A percentile compares a stretch with the other conserved stretches of the same genome.
phyloP scores from a whole-genome alignment of 2,329 filamentous ascomycete species.

The Diaporthe citrichinensis region DNA sequence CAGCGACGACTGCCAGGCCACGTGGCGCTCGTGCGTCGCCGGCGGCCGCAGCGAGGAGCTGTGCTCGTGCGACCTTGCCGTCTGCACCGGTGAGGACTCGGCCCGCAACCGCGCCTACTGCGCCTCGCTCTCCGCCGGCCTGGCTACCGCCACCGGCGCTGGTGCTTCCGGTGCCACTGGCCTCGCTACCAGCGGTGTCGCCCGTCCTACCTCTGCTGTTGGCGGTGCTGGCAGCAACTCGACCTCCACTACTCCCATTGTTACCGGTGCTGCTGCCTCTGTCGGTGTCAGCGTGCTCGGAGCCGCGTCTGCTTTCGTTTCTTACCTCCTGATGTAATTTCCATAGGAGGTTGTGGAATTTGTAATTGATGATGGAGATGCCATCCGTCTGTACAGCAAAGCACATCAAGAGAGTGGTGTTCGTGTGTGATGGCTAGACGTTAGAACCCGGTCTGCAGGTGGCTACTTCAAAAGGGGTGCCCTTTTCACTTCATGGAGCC shows the following conservation, averaged over 20 bases:
- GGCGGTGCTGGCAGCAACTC: slow-evolving; percentile 7
- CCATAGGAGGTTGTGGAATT: too few relatives aligned
- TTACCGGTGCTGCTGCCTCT: slow-evolving; percentile 9
- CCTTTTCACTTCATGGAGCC: neutral
- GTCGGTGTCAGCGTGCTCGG: slow-evolving; percentile 24
- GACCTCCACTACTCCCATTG: neutral
- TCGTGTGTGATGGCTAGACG: too few relatives aligned
- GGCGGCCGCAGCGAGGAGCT: slow-evolving; percentile 11
- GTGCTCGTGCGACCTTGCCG: slow-evolving; percentile 11
- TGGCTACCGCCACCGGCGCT: slow-evolving; percentile 6
- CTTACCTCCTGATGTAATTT: slow-evolving; percentile 17
- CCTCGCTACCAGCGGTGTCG: neutral
- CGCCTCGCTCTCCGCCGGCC: slow-evolving; percentile 1
- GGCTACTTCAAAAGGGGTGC: too few relatives aligned
- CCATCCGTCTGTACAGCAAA: neutral
- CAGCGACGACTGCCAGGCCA: slow-evolving; percentile 13
- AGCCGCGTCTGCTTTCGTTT: slow-evolving; percentile 18
- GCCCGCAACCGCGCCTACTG: slow-evolving; percentile 18
- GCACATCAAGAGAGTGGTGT: neutral
- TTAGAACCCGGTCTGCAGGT: too few relatives aligned
- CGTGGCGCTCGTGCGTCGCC: slow-evolving; percentile 13
- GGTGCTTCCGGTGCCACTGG: neutral
- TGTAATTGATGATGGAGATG: neutral
- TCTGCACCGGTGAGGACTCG: slow-evolving; percentile 19
- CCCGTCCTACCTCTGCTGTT: neutral